A percentile compares a stretch with the other conserved stretches of the same genome.
Evolutionary conservation across 139 green algal species (phyloP).

Genomic region (Picochlorum sp.): DNA sequence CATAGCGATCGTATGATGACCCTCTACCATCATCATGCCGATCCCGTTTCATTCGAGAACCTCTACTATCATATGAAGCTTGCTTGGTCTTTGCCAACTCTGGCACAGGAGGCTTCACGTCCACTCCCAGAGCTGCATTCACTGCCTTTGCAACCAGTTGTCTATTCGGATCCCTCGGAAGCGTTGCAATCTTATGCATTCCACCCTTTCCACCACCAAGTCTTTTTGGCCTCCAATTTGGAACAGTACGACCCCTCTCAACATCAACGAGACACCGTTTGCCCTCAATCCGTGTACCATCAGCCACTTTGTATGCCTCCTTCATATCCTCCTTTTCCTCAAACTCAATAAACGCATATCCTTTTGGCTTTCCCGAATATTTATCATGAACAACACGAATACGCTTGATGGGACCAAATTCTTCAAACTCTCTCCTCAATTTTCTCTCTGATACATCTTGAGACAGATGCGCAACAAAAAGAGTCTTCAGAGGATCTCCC

Average conservation of each 20-base stretch:
- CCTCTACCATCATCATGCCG: neutral
- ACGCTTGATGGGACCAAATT: slow-evolving; percentile 76
- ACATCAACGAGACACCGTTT: slow-evolving; percentile 73
- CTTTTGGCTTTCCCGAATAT: slow-evolving; percentile 64
- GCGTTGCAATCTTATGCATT: slow-evolving; percentile 30
- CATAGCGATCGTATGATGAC: neutral
- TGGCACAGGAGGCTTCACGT: neutral
- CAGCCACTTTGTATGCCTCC: slow-evolving; percentile 76
- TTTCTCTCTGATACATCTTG: slow-evolving; percentile 76
- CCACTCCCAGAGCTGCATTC: neutral
- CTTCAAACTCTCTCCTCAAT: slow-evolving; percentile 73
- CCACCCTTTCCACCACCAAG: slow-evolving; percentile 73
- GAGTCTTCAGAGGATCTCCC: slow-evolving; percentile 83
- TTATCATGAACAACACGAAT: slow-evolving; percentile 67
- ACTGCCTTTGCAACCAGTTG: slow-evolving; percentile 4
- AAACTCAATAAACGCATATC: slow-evolving; percentile 87
- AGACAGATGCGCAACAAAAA: slow-evolving; percentile 70
- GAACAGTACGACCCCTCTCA: slow-evolving; percentile 76
- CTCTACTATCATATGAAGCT: neutral
- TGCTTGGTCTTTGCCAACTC: neutral
- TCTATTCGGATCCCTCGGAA: slow-evolving; percentile 50
- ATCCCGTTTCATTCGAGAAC: neutral
- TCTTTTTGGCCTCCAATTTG: slow-evolving; percentile 65
- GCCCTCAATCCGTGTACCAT: slow-evolving; percentile 74
- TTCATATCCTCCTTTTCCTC: slow-evolving; percentile 92